Percentiles rank a stretch among this genome's conserved stretches.
These are phyloP conservation scores for Penicillium coprophilum DNA, from an alignment of 495 filamentous ascomycete genomes.

Conservation along the genomic window DNA sequence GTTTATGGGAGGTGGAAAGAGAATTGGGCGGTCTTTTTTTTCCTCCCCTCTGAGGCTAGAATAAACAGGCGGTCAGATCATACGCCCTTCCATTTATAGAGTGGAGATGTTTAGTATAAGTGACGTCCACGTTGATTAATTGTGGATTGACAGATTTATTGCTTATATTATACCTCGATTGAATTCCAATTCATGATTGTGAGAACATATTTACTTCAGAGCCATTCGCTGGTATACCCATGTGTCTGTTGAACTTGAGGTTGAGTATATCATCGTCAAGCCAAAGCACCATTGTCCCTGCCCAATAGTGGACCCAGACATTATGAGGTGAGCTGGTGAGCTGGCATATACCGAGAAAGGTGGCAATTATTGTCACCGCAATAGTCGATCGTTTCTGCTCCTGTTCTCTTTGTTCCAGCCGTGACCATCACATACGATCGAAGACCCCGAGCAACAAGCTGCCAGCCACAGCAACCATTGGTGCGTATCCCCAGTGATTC, in stretches of 20 bases:
- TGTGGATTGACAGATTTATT: not conserved
- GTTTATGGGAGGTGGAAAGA: slow-evolving; percentile 9
- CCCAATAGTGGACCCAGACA: slow-evolving; percentile 9
- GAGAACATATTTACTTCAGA: no score
- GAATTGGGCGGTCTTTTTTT: slow-evolving; percentile 16
- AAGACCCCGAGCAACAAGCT: slow-evolving; percentile 22
- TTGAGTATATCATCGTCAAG: not conserved
- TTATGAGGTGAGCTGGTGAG: slow-evolving; percentile 1
- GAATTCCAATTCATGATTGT: not conserved
- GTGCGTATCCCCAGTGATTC: slow-evolving; percentile 59
- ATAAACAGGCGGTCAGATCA: slow-evolving; percentile 30
- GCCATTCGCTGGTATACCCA: not conserved
- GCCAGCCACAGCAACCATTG: slow-evolving; percentile 38
- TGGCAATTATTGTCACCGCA: slow-evolving; percentile 12
- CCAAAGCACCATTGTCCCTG: slow-evolving; percentile 7
- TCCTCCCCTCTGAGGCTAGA: slow-evolving; percentile 6
- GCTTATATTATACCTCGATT: not conserved
- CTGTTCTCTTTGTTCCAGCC: slow-evolving; percentile 1
- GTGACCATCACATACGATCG: slow-evolving; percentile 1
- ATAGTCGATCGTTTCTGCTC: slow-evolving; percentile 1
- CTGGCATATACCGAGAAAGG: slow-evolving; percentile 1
- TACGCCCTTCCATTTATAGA: slow-evolving; percentile 20
- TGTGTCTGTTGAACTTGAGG: not conserved
- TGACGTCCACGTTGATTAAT: slow-evolving; percentile 11
- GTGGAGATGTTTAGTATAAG: slow-evolving; percentile 11